A percentile compares a stretch with the other conserved stretches of the same genome.
These are phyloP conservation scores for Moesziomyces antarcticus DNA, from an alignment of 1,284 basidiomycete genomes.

Conservation along the genomic window DNA sequence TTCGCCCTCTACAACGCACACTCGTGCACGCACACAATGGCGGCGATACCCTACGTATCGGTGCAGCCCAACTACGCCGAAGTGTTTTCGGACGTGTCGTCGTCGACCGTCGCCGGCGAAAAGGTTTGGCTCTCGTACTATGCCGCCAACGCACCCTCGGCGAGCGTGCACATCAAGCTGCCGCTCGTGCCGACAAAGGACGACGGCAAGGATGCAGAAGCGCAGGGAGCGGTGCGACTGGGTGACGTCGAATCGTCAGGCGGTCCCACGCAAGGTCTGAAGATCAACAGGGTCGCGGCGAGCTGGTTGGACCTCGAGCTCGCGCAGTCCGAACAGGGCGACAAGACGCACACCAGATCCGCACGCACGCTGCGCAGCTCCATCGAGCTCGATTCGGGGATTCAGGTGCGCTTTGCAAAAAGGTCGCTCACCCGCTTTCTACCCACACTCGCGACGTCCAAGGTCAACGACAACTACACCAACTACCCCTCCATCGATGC, in stretches of 20 bases:
- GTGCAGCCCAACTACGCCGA: constrained; percentile 75
- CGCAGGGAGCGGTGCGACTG: constrained; percentile 53
- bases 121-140: constrained; percentile 80
- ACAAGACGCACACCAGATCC: constrained; percentile 8
- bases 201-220: constrained; percentile 37
- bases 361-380: constrained; percentile 27
- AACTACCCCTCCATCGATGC: constrained; percentile 48
- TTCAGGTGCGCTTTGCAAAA: constrained; percentile 21
- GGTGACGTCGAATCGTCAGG: constrained; percentile 24
- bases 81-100: constrained; percentile 74
- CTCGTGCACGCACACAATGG: constrained; percentile 7
- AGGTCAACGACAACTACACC: constrained; percentile 49
- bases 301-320: constrained; percentile 38
- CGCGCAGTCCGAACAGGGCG: not conserved
- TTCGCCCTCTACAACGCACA: not conserved
- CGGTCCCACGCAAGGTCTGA: constrained; percentile 17
- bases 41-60: constrained; percentile 69
- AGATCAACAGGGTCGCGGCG: constrained; percentile 22
- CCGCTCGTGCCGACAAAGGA: constrained; percentile 41
- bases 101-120: constrained; percentile 73
- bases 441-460: constrained; percentile 23
- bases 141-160: constrained; percentile 52
- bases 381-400: constrained; percentile 25
- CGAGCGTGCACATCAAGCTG: constrained; percentile 46
- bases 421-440: constrained; percentile 18